Base-by-base conservation (phyloP, 2,329 filamentous ascomycete genomes). In the Aspergillus luchuensis region DNA sequence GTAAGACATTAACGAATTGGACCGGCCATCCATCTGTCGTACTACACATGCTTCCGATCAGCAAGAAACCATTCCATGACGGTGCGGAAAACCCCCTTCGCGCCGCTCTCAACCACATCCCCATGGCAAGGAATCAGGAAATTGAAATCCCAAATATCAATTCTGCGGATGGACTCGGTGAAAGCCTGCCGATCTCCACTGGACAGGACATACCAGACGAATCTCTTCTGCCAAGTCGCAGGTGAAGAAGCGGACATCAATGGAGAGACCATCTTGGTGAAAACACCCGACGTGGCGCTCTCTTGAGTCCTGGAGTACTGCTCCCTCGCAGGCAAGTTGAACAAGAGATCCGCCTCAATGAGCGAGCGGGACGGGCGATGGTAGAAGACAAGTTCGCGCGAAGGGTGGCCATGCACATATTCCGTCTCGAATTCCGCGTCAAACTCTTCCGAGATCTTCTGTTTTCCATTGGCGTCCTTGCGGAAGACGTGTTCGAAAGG, bases 91-190 rank as follows among this genome's bases (percentile, higher is more conserved):
- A 91, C 81, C 10, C 84, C 84, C 82, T 96, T 97, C 8, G 85
- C 92, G 3, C 82, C 85, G 1, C 74, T 84, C 74, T 95, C 89
- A 66, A 98, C 87, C 15, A 91, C 88, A 78, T 99, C 95, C 8
- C 95, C 95, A 77, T 99, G 95, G 74, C 94, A 98, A 0, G 94
- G 92, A 61, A 99, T 88, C 54, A 98, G 82, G 41, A 88, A 88
- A 65, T 89, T 86, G 73, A 97, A 97, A 60, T 94, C 89, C 94
- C 94, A 99, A 57, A 77, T 74, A 56, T 87, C 81, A 64, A 98
- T 94, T 62, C 84, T 83, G 67, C 77, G 79, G 43, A 92, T 79
- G 67, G 89, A 92, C 63, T 86, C 82, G 65, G 87, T 88, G 76
- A 92, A 96, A 13, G 85, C 87, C 5, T 77, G 66, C 30, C 91